Evolutionary conservation across 164 flowering plant species (phyloP).

Genomic region (Akebia trifoliata): DNA sequence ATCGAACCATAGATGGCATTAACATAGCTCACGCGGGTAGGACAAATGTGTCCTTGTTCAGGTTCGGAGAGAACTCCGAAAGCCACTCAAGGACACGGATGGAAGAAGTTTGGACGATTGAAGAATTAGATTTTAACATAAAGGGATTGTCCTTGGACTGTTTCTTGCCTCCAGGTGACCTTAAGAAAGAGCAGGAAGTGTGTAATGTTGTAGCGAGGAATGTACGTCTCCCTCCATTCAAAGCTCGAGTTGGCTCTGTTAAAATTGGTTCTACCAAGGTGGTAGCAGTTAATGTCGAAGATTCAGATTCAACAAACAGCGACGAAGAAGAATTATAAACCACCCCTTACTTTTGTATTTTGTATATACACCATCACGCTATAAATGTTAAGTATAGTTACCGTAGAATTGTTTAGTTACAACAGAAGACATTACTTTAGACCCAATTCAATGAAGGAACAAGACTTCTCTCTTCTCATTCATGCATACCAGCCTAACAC

Average conservation of each 20-base stretch:
- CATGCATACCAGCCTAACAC: too few relatives aligned
- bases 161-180: constrained; percentile 85
- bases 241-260: constrained; percentile 20
- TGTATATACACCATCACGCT: constrained; percentile 1
- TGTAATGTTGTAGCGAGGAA: constrained; percentile 14
- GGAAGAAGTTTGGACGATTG: constrained; percentile 87
- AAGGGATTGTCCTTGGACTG: constrained; percentile 75
- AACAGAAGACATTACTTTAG: too few relatives aligned
- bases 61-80: constrained; percentile 65
- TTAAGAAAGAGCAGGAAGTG: constrained; percentile 56
- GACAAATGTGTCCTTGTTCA: constrained; percentile 54
- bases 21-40: constrained; percentile 73
- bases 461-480: too few relatives aligned
- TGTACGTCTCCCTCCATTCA: constrained; percentile 24
- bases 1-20: constrained; percentile 67
- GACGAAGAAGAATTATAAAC: constrained; percentile 15
- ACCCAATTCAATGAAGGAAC: too few relatives aligned
- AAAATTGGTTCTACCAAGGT: constrained; percentile 46
- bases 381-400: too few relatives aligned
- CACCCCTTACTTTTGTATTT: neutral
- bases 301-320: constrained; percentile 12
- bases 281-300: constrained; percentile 46
- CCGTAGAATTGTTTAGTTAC: too few relatives aligned
- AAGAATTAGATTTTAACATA: constrained; percentile 84
- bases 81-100: constrained; percentile 62